phyloP scores from a whole-genome alignment of 495 filamentous ascomycete genomes.

The Tuber borchii region DNA sequence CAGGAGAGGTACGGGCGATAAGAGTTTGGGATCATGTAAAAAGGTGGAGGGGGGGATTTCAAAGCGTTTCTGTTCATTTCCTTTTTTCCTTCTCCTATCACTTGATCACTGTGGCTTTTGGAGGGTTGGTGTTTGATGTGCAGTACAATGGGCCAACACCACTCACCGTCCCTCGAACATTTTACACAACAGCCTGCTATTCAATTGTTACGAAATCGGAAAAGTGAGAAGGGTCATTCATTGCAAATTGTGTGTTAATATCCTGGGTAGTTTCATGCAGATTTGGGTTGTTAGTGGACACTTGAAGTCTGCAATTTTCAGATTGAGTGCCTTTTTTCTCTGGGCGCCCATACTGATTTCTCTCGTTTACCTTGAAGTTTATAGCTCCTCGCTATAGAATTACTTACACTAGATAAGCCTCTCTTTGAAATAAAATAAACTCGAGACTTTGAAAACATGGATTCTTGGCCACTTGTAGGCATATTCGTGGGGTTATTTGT shows the following conservation, averaged over 20 bases:
- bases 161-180: background rate
- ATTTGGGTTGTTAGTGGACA: background rate
- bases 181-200: background rate
- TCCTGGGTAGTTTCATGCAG: background rate
- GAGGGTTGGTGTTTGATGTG: background rate
- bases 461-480: background rate
- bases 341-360: background rate
- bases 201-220: background rate
- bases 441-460: background rate
- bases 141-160: background rate
- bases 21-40: background rate
- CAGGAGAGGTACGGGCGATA: constrained; percentile 20
- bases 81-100: constrained; percentile 4
- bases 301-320: background rate
- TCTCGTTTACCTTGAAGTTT: background rate
- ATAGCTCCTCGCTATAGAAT: background rate
- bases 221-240: background rate
- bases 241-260: background rate
- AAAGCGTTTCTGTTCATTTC: background rate
- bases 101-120: constrained; percentile 6
- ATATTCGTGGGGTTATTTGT: background rate
- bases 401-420: background rate
- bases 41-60: background rate
- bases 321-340: background rate
- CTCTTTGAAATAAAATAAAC: background rate